Evolutionary conservation across 371 early-diverging fungal species (phyloP), one percentile per base, ranked within the genome.

Genomic region (Fennellomyces sp.): DNA sequence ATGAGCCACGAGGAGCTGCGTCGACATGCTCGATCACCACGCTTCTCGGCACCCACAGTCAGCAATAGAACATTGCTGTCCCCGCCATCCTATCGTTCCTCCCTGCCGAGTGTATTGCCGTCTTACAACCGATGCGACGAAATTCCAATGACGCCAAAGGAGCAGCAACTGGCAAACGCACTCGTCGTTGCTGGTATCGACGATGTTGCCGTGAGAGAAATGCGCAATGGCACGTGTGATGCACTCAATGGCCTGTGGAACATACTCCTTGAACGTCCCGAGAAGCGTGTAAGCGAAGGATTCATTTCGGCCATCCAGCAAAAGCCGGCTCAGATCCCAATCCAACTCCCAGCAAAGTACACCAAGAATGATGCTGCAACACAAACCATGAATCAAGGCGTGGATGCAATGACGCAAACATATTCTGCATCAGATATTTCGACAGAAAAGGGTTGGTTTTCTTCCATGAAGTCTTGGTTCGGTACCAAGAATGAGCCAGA

Each of bases 161-260:
- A 83, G 50, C 78, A 78, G 49, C 63, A 70, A 2, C 62, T 93
- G 6, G 68, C 83, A 35, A 51, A 65, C 19, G 69, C 83, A 5
- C 69, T 91, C 11, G 70, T 69, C 2, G 69, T 76, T 6, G 78
- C 87, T 8, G 93, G 93, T 2, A 76, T 93, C 33, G 88, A 93
- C 62, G 75, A 75, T 21, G 72, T 73, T 15, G 83, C 88, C 19
- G 54, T 87, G 19, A 78, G 70, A 47, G 81, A 85, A 36, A 87
- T 91, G 56, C 83, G 84, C 2, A 50, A 80, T 5, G 80, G 88
- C 28, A 74, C 82, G 10, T 89, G 91, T 54, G 88, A 91, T 66
- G 76, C 84, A 2, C 75, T 81, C 29, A 82, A 85, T 56, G 90
- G 88, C 8, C 72, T 91, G 4, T 92, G 91, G 91, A 87, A 87